phyloP scores from a whole-genome alignment of 495 filamentous ascomycete genomes.

The Clohesyomyces aquaticus region DNA sequence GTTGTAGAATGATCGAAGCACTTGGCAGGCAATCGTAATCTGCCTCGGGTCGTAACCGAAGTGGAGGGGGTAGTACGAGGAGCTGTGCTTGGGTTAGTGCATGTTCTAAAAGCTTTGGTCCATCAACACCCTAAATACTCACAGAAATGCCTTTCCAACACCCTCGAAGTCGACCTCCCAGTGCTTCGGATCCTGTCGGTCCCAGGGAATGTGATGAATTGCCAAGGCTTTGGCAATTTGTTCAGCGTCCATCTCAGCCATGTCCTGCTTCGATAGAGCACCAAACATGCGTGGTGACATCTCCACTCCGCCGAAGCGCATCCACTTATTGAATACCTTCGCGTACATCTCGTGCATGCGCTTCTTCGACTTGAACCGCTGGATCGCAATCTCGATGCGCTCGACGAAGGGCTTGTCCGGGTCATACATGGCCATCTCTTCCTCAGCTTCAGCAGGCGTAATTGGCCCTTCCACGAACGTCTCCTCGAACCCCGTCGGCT shows the following conservation, averaged over 20 bases:
- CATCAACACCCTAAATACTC: slow-evolving; percentile 35
- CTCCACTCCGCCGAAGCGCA: slow-evolving; percentile 82
- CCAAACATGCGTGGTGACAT: slow-evolving; percentile 67
- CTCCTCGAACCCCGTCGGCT: slow-evolving; percentile 58
- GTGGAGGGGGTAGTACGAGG: slow-evolving; percentile 52
- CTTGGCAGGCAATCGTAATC: slow-evolving; percentile 58
- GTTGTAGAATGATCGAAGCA: slow-evolving; percentile 85
- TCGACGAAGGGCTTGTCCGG: slow-evolving; percentile 43
- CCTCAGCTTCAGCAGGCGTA: slow-evolving; percentile 64
- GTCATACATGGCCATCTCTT: slow-evolving; percentile 56
- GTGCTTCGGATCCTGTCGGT: slow-evolving; percentile 50
- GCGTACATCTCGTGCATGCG: slow-evolving; percentile 66
- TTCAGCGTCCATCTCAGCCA: slow-evolving; percentile 59
- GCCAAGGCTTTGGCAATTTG: slow-evolving; percentile 66
- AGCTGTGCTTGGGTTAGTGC: slow-evolving; percentile 30
- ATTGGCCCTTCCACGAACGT: slow-evolving; percentile 78
- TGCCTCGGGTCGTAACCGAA: slow-evolving; percentile 49
- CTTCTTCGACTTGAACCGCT: slow-evolving; percentile 75
- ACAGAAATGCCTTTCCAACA: slow-evolving; percentile 81
- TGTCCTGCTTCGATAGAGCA: slow-evolving; percentile 59
- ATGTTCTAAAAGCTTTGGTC: not conserved
- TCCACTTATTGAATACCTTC: slow-evolving; percentile 74
- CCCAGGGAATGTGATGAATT: slow-evolving; percentile 57
- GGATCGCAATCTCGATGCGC: slow-evolving; percentile 84
- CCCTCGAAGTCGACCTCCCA: slow-evolving; percentile 81